Percentiles rank a stretch among this genome's conserved stretches.
These are phyloP conservation scores for Penicillium pancosmium DNA, from an alignment of 495 filamentous ascomycete species.

Conservation along the genomic window DNA sequence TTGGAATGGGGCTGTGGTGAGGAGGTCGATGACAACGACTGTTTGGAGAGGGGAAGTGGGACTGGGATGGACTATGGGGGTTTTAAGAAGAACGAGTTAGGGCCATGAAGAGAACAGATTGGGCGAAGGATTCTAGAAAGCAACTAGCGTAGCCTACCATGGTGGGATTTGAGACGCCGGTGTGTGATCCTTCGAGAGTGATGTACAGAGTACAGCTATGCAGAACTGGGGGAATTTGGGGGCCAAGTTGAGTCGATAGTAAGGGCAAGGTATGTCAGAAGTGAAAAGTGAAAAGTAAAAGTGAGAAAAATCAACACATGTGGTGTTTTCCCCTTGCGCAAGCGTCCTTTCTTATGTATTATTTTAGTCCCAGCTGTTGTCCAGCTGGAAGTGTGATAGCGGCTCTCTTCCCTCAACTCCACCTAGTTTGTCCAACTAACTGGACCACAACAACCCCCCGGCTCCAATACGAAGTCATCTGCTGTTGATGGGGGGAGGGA, in stretches of 20 bases:
- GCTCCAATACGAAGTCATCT: slow-evolving; percentile 5
- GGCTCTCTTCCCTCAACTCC: neutral
- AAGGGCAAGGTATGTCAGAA: neutral
- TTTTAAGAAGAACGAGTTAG: slow-evolving; percentile 2
- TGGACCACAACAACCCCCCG: neutral
- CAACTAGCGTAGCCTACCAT: slow-evolving; percentile 24
- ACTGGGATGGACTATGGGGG: slow-evolving; percentile 5
- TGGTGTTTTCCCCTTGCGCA: slow-evolving; percentile 4
- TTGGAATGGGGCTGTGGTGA: neutral
- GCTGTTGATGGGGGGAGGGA: neutral
- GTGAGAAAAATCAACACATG: neutral
- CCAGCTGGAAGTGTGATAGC: neutral
- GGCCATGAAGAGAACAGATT: neutral
- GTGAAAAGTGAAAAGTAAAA: neutral
- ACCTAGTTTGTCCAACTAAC: neutral
- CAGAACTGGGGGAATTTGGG: slow-evolving; percentile 2
- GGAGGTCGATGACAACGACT: neutral
- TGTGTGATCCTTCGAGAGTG: slow-evolving; percentile 19
- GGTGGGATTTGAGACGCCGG: slow-evolving; percentile 23
- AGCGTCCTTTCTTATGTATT: slow-evolving; percentile 7
- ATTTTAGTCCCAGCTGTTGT: neutral
- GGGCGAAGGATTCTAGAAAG: slow-evolving; percentile 8
- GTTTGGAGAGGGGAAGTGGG: slow-evolving; percentile 8
- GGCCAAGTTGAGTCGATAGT: neutral
- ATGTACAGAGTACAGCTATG: neutral